Base-by-base conservation (phyloP, 2,329 filamentous ascomycete species). In the Colletotrichum sp. region DNA sequence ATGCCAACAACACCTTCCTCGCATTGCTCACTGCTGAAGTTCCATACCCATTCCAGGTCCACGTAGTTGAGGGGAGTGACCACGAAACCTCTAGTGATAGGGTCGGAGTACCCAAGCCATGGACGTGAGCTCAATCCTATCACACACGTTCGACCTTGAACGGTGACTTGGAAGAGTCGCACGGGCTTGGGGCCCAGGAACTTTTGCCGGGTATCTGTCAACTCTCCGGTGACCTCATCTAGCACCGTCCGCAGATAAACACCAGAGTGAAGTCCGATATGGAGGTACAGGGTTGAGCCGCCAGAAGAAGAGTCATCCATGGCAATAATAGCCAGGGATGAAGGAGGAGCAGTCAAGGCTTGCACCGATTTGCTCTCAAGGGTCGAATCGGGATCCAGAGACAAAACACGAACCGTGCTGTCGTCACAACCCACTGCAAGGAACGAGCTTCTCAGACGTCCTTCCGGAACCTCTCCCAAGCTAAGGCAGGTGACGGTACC, bases 371-470 rank as follows among this genome's bases (percentile, higher is more conserved):
- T 98, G 84, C 94, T 97, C 83, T 98, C 95, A 13, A 99, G 87
- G 0, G 96, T 98, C 4, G 95, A 94, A 78, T 98, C 96, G 0
- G 96, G 95, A 81, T 98, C 95, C 34, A 98, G 87, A 81, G 96
- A 98, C 71, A 98, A 90, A 69, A 99, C 95, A 69, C 97, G 94
- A 69, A 99, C 97, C 1, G 97, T 99, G 75, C 95, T 96, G 84
- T 99, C 97, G 81, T 98, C 97, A 82, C 96, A 99, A 7, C 98
- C 98, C 60, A 99, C 96, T 59, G 98, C 98, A 69, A 99, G 89
- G 86, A 98, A 99, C 2, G 95, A 95, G 83, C 96, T 98, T 82
- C 98, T 91, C 57, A 96, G 88, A 65, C 96, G 93, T 32, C 98
- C 97, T 84, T 98, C 94, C 0, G 97, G 96, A 16, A 99, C 96